Percentiles rank a stretch among this genome's conserved stretches.
Evolutionary conservation across 2,329 filamentous ascomycete genomes (phyloP).

Genomic region (Diaporthe humulicola): DNA sequence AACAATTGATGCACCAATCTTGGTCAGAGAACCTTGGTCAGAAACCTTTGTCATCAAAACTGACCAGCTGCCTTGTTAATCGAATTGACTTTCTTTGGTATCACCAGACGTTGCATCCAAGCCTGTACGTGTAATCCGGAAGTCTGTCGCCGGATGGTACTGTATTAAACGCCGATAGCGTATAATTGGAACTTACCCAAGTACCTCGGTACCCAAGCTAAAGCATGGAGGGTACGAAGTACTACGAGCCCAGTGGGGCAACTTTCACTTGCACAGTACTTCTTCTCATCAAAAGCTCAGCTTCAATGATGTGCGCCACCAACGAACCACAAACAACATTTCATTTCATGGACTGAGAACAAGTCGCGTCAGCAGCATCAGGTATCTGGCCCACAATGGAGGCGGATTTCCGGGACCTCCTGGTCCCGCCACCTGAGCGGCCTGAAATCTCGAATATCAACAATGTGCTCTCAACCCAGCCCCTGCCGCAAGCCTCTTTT

Average conservation of each 20-base stretch:
- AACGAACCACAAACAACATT: not conserved
- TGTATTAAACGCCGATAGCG: not conserved
- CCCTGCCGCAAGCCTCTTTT: slow-evolving; percentile 22
- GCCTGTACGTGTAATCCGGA: not conserved
- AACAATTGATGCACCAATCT: not conserved
- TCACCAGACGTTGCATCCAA: not conserved
- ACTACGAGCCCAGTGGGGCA: slow-evolving; percentile 3
- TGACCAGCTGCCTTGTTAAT: not conserved
- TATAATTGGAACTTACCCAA: not conserved
- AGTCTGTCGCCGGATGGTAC: not conserved
- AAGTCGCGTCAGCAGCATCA: not conserved
- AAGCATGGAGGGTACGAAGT: not conserved
- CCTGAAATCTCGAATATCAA: slow-evolving; percentile 35
- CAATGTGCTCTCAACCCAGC: slow-evolving; percentile 37
- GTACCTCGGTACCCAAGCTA: not conserved
- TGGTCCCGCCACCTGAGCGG: slow-evolving; percentile 19
- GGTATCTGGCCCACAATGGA: slow-evolving; percentile 27
- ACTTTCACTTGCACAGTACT: slow-evolving; percentile 2
- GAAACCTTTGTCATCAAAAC: not conserved
- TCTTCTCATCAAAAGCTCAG: not conserved
- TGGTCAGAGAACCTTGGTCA: not conserved
- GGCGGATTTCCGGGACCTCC: slow-evolving; percentile 30
- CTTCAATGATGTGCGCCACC: not conserved
- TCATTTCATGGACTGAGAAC: slow-evolving; percentile 7
- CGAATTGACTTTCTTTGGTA: not conserved